Conservation (phyloP, 2,329 filamentous ascomycete species). For the Pyrenophora tritici-repentis region DNA sequence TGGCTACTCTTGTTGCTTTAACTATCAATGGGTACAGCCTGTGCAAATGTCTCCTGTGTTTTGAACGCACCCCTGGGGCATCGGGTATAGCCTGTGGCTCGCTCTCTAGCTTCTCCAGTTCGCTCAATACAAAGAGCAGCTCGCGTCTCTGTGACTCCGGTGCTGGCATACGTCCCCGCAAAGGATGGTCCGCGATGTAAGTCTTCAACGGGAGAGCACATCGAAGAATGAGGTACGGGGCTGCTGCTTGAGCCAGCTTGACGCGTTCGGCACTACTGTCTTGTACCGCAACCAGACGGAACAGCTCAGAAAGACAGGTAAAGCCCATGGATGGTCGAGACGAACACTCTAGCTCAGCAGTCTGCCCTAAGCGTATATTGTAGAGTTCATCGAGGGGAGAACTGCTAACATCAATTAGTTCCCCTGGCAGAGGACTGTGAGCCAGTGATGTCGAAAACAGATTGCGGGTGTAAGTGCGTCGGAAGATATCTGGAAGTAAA, state of each 20-base stretch:
- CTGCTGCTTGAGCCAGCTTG: constrained; percentile 73
- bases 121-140: constrained; percentile 70
- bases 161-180: constrained; percentile 86
- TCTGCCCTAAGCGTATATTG: constrained; percentile 70
- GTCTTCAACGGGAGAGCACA: constrained; percentile 78
- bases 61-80: constrained; percentile 32
- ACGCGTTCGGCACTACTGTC: constrained; percentile 53
- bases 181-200: constrained; percentile 88
- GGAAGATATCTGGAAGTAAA: constrained; percentile 67
- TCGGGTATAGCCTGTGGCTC: constrained; percentile 72
- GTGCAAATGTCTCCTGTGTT: constrained; percentile 72
- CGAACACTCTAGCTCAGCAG: constrained; percentile 68
- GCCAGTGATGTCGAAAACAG: constrained; percentile 84
- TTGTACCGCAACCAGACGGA: constrained; percentile 58
- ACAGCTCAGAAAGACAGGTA: constrained; percentile 76
- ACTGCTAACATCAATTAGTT: constrained; percentile 57
- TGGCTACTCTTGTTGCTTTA: constrained; percentile 64
- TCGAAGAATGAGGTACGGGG: constrained; percentile 81
- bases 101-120: constrained; percentile 69
- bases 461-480: constrained; percentile 71
- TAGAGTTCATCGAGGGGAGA: constrained; percentile 67
- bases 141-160: constrained; percentile 81
- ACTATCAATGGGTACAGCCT: constrained; percentile 79
- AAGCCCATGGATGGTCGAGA: constrained; percentile 76
- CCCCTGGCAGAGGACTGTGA: constrained; percentile 68